Evolutionary conservation across 257 asterid species (phyloP).

Genomic region (Nicotiana paniculata): DNA sequence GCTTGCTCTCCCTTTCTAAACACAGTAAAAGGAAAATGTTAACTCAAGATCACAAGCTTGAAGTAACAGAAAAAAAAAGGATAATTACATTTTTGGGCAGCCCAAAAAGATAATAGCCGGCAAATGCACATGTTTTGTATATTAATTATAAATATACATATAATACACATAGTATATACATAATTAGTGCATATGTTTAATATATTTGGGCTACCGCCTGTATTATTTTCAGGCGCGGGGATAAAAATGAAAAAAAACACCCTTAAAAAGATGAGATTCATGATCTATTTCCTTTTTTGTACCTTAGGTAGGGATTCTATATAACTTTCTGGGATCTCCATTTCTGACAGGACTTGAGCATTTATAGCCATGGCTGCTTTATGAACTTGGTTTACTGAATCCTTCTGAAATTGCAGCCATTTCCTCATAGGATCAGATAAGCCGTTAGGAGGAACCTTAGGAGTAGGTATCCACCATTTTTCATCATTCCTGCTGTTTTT

Average conservation of each 20-base stretch:
- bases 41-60: background rate
- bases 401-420: slow-evolving; percentile 80
- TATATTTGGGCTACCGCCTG: background rate
- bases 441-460: slow-evolving; percentile 69
- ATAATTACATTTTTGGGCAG: too few relatives aligned
- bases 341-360: slow-evolving; percentile 66
- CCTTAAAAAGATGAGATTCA: background rate
- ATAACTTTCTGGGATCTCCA: slow-evolving; percentile 77
- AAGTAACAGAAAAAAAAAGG: background rate
- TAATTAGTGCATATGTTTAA: too few relatives aligned
- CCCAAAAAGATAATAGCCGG: too few relatives aligned
- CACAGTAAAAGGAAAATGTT: background rate
- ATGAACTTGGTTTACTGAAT: slow-evolving; percentile 71
- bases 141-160: background rate
- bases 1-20: slow-evolving; percentile 80
- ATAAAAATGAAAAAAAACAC: too few relatives aligned
- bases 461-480: slow-evolving; percentile 95
- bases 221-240: too few relatives aligned
- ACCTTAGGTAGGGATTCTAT: slow-evolving; percentile 93
- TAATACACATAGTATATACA: too few relatives aligned
- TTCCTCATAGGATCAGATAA: slow-evolving; percentile 57
- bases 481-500: slow-evolving; percentile 32
- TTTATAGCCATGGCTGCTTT: slow-evolving; percentile 95
- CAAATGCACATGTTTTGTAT: too few relatives aligned
- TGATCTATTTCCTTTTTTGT: background rate